Base-by-base conservation (phyloP, 768 basidiomycete genomes). In the Punctularia strigosozonata region DNA sequence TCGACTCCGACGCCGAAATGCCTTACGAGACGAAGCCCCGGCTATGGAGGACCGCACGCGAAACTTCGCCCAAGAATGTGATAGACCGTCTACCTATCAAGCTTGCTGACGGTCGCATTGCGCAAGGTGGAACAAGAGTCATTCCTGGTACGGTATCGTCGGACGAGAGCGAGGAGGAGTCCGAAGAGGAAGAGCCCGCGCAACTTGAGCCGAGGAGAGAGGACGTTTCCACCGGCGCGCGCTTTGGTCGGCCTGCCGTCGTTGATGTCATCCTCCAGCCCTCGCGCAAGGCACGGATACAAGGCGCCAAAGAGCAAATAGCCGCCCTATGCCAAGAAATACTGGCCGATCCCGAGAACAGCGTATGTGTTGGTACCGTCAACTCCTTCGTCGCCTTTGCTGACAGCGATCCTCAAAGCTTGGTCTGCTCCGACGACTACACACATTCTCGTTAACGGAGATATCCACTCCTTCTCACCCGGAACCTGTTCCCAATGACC, bases 321-420 rank as follows among this genome's bases (percentile, higher is more conserved):
- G 95, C 91, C 1, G 68, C 71, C 21, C 76, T 97, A 23, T 95
- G 91, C 54, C 89, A 95, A 52, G 94, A 97, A 50, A 86, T 98
- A 39, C 64, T 95, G 35, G 74, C 84, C 18, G 94, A 98, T 46
- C 94, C 94, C 19, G 95, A 99, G 62, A 90, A 89, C 52, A 87
- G 80, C 43, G 92, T 95, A 55, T 53, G 83, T n/a, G n/a, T n/a
- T n/a, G n/a, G n/a, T n/a, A n/a, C n/a, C n/a, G n/a, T 66, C 36
- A 40, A 34, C 31, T 39, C 43, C 35, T 28, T 23, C 43, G 26
- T 44, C 43, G 28, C 26, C 14, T 35, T 39, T 8, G 26, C 38
- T 19, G 23, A 18, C 17, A 36, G 43, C 42, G 13, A 40, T 31
- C 36, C 20, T 23, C 23, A 26, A 52, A 98, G 91, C 67, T 94